Percentiles rank a stretch among this genome's conserved stretches.
Evolutionary conservation across 257 asterid species (phyloP).

Genomic region (Verbascum thapsus): DNA sequence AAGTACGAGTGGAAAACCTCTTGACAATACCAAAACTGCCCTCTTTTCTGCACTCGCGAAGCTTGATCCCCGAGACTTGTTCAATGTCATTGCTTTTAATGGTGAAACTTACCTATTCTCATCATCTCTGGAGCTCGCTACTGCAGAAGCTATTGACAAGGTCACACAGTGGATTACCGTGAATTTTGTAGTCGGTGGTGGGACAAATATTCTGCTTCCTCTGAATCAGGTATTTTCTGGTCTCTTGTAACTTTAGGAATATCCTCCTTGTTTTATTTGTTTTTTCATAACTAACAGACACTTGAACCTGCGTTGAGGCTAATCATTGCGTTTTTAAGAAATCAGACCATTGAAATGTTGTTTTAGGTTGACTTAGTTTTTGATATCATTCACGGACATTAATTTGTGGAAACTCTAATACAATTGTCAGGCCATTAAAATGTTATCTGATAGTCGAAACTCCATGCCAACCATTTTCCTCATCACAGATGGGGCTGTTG

Average conservation of each 20-base stretch:
- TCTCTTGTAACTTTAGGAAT: constrained; percentile 27
- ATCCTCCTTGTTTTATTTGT: constrained; percentile 7
- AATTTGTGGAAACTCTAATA: not conserved
- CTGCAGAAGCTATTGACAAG: constrained; percentile 46
- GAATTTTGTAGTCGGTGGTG: constrained; percentile 68
- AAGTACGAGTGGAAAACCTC: constrained; percentile 66
- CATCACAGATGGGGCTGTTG: constrained; percentile 62
- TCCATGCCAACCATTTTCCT: constrained; percentile 52
- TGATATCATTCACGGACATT: constrained; percentile 8
- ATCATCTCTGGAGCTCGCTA: constrained; percentile 57
- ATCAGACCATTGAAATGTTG: not conserved
- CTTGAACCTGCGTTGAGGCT: not conserved
- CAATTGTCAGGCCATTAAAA: constrained; percentile 49
- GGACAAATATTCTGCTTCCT: constrained; percentile 63
- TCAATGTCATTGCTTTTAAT: constrained; percentile 64
- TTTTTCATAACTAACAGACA: not conserved
- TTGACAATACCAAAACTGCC: constrained; percentile 63
- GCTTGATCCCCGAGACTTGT: constrained; percentile 58
- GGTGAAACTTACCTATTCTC: constrained; percentile 56
- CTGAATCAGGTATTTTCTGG: constrained; percentile 52
- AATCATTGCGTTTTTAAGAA: not conserved
- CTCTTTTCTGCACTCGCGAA: constrained; percentile 60
- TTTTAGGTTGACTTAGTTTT: not conserved
- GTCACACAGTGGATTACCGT: constrained; percentile 56
- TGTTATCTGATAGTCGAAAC: constrained; percentile 43